phyloP scores from a whole-genome alignment of 2,329 filamentous ascomycete species.

The Xylaria digitata region DNA sequence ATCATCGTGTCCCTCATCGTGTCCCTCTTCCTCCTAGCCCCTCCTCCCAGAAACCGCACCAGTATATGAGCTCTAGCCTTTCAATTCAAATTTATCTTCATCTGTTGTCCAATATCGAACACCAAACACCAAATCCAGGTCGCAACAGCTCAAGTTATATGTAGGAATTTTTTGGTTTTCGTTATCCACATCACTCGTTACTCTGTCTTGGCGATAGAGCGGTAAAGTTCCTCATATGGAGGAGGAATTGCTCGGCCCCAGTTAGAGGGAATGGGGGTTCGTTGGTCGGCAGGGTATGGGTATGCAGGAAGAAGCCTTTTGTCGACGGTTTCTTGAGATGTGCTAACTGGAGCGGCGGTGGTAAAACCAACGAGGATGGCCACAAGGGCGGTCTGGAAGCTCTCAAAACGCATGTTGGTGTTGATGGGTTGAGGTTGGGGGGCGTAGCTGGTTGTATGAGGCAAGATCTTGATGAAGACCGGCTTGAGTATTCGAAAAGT shows the following conservation, averaged over 20 bases:
- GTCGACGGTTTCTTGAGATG: conserved; percentile 13
- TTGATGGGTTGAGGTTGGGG: neutral
- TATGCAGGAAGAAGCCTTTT: conserved; percentile 16
- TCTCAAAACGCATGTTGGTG: conserved; percentile 17
- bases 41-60: too few relatives aligned
- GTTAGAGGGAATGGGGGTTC: conserved; percentile 5
- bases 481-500: neutral
- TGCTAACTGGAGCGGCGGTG: conserved; percentile 12
- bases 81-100: too few relatives aligned
- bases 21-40: too few relatives aligned
- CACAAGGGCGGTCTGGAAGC: conserved; percentile 15
- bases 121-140: too few relatives aligned
- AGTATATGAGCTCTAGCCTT: too few relatives aligned
- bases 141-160: too few relatives aligned
- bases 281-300: neutral
- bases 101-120: too few relatives aligned
- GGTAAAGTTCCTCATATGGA: conserved; percentile 8
- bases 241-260: conserved; percentile 9
- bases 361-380: conserved; percentile 12
- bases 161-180: too few relatives aligned
- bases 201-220: conserved; percentile 16
- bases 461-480: neutral
- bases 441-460: neutral
- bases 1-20: too few relatives aligned
- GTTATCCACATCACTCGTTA: neutral